Conservation (phyloP, 768 basidiomycete species). For the Lactarius akahatsu region DNA sequence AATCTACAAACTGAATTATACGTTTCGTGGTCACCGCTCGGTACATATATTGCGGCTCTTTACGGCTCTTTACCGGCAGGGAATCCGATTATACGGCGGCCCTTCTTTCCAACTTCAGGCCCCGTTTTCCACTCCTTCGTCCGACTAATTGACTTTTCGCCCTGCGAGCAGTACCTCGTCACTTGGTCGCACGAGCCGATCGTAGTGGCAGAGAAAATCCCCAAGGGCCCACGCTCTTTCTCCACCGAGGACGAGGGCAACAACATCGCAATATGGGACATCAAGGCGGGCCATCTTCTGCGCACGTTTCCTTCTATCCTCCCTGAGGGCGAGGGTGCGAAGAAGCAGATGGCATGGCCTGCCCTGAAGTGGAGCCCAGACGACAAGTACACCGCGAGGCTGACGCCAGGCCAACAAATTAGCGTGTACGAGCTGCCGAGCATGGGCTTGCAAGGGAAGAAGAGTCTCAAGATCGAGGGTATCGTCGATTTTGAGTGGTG, state of each 20-base stretch:
- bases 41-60: slow-evolving; percentile 94
- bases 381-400: slow-evolving; percentile 89
- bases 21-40: slow-evolving; percentile 96
- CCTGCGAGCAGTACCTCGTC: slow-evolving; percentile 93
- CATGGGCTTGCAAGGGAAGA: slow-evolving; percentile 94
- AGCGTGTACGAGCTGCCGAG: slow-evolving; percentile 93
- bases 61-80: slow-evolving; percentile 92
- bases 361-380: slow-evolving; percentile 96
- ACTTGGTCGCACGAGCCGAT: slow-evolving; percentile 98
- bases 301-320: slow-evolving; percentile 81
- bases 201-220: slow-evolving; percentile 73
- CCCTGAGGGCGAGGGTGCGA: slow-evolving; percentile 58
- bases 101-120: slow-evolving; percentile 84
- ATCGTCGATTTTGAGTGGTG: slow-evolving; percentile 99
- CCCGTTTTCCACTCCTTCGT: slow-evolving; percentile 93
- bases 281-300: slow-evolving; percentile 88
- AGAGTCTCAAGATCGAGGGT: slow-evolving; percentile 95
- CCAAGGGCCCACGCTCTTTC: slow-evolving; percentile 82
- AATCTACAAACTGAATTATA: slow-evolving; percentile 87
- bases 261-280: slow-evolving; percentile 97
- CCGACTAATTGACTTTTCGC: slow-evolving; percentile 95
- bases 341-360: slow-evolving; percentile 93
- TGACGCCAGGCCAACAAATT: slow-evolving; percentile 89
- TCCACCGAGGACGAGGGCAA: slow-evolving; percentile 95
- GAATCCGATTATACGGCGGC: slow-evolving; percentile 95